These are phyloP conservation scores for Cylindrotheca closterium DNA, from an alignment of 108 stramenopile genomes.

Conservation along the genomic window DNA sequence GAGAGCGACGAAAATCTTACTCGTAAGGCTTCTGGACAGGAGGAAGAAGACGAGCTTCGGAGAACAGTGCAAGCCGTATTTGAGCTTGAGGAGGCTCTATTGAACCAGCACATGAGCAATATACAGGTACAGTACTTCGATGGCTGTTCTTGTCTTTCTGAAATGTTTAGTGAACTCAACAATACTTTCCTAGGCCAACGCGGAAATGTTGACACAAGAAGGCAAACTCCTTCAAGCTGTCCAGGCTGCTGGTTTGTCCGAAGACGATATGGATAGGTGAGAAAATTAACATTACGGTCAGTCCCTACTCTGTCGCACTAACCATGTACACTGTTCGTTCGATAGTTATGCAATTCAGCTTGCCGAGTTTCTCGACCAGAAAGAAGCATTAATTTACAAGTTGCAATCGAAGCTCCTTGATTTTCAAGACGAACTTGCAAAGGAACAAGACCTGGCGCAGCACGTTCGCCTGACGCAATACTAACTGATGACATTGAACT, in stretches of 20 bases:
- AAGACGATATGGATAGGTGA: constrained; percentile 30
- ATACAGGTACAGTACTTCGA: constrained; percentile 41
- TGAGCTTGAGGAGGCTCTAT: constrained; percentile 94
- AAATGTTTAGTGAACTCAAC: no score
- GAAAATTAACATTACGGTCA: background rate
- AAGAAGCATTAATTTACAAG: constrained; percentile 61
- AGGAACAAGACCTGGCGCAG: constrained; percentile 20
- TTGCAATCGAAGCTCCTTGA: constrained; percentile 61
- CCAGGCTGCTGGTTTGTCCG: constrained; percentile 49
- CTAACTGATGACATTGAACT: no score
- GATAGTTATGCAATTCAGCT: constrained; percentile 90
- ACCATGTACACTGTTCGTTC: background rate
- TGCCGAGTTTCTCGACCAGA: constrained; percentile 86
- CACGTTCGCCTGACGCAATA: constrained; percentile 21
- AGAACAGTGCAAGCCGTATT: constrained; percentile 79
- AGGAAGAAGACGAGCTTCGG: constrained; percentile 73
- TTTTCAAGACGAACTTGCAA: constrained; percentile 42
- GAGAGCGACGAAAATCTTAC: background rate
- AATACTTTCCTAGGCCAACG: constrained; percentile 67
- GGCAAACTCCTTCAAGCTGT: constrained; percentile 84
- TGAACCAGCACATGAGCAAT: constrained; percentile 92
- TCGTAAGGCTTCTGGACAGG: constrained; percentile 9
- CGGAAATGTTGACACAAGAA: constrained; percentile 93
- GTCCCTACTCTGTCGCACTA: background rate
- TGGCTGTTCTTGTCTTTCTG: constrained; percentile 11